Percentiles rank a stretch among this genome's conserved stretches.
These are phyloP conservation scores for Neoboletus brunneissimus DNA, from an alignment of 768 basidiomycete genomes.

Conservation along the genomic window DNA sequence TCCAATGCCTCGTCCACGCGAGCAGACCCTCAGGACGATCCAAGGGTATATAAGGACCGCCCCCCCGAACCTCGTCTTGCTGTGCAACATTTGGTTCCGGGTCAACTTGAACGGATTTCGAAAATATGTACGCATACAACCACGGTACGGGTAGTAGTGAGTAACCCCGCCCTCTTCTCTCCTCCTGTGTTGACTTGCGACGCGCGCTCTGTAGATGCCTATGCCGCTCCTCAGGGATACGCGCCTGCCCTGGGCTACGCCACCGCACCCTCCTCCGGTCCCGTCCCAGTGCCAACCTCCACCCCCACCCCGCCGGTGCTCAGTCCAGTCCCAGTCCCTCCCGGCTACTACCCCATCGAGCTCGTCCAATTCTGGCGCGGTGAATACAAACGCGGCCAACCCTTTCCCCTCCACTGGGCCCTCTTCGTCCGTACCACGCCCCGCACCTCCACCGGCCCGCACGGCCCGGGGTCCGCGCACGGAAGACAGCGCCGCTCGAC, in stretches of 20 bases:
- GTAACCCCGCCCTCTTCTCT: not conserved
- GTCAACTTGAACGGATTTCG: not conserved
- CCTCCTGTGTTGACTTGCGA: not conserved
- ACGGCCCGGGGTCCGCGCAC: not conserved
- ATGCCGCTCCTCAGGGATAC: not conserved
- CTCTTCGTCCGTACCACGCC: slow-evolving; percentile 28
- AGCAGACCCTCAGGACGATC: not conserved
- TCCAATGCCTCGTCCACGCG: slow-evolving; percentile 9
- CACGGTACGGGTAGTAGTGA: slow-evolving; percentile 1
- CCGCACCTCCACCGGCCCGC: not conserved
- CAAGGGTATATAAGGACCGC: slow-evolving; percentile 8
- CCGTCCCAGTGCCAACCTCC: not conserved
- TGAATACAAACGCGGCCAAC: slow-evolving; percentile 7
- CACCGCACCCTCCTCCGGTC: not conserved
- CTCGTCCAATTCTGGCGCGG: slow-evolving; percentile 31
- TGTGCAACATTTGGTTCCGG: not conserved
- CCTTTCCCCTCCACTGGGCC: slow-evolving; percentile 28
- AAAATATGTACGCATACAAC: slow-evolving; percentile 6
- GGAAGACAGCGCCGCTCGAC: not conserved
- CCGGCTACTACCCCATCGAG: slow-evolving; percentile 22
- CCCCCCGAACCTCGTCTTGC: not conserved
- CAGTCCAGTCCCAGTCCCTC: slow-evolving; percentile 14
- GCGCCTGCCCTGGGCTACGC: not conserved
- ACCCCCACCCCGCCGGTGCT: slow-evolving; percentile 4
- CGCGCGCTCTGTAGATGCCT: not conserved